A percentile compares a stretch with the other conserved stretches of the same genome.
Evolutionary conservation across 1,139 yeast genomes (phyloP).

Genomic region (Protomyces inouyei): DNA sequence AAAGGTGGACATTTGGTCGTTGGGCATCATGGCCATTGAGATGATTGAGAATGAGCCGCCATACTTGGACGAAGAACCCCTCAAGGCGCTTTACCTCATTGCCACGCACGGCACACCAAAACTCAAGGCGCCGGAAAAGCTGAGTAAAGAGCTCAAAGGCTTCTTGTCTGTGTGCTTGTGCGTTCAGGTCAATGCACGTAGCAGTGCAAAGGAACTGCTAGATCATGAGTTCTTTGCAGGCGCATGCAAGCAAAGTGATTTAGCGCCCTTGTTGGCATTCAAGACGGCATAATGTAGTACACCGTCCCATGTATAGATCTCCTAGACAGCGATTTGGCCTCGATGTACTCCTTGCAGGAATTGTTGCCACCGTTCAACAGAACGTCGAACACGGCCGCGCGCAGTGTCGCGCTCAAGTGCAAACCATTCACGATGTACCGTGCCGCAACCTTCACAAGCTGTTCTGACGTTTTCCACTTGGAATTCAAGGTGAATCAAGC

Average conservation of each 20-base stretch:
- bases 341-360: background rate
- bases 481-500: conserved; percentile 15
- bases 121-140: conserved; percentile 74
- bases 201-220: conserved; percentile 79
- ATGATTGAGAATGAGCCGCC: conserved; percentile 99
- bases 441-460: conserved; percentile 11
- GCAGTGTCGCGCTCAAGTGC: conserved; percentile 11
- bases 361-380: background rate
- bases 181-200: conserved; percentile 89
- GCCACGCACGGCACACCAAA: conserved; percentile 98
- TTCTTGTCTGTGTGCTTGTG: conserved; percentile 88
- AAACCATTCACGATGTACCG: conserved; percentile 22
- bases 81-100: conserved; percentile 79
- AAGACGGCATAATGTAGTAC: conserved; percentile 39
- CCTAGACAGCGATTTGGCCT: background rate
- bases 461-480: conserved; percentile 10
- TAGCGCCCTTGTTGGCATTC: conserved; percentile 70
- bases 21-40: conserved; percentile 97
- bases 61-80: conserved; percentile 89
- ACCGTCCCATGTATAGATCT: background rate
- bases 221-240: conserved; percentile 72
- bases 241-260: conserved; percentile 63
- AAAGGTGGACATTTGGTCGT: conserved; percentile 95
- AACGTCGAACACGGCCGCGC: conserved; percentile 6
- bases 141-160: conserved; percentile 74